These are phyloP conservation scores for Aureobasidium sp. DNA, from an alignment of 2,329 filamentous ascomycete genomes.

Conservation along the genomic window DNA sequence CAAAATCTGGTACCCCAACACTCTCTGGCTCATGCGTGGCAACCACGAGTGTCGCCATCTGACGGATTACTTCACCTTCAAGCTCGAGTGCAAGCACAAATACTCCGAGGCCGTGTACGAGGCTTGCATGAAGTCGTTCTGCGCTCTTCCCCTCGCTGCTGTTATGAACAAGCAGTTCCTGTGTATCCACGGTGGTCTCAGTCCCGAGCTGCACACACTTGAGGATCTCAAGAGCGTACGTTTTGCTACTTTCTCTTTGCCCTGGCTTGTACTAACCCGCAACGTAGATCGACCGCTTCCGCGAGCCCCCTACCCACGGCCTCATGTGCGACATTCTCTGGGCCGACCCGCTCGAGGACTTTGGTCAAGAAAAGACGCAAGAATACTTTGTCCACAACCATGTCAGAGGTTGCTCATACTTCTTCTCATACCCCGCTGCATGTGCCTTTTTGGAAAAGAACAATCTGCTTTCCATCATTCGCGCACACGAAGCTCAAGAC, in stretches of 20 bases:
- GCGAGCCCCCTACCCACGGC: slow-evolving; percentile 92
- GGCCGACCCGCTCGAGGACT: slow-evolving; percentile 96
- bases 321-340: slow-evolving; percentile 99
- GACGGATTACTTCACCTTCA: slow-evolving; percentile 99
- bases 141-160: slow-evolving; percentile 80
- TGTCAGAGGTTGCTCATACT: slow-evolving; percentile 96
- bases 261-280: not conserved
- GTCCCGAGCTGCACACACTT: slow-evolving; percentile 88
- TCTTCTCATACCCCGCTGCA: slow-evolving; percentile 96
- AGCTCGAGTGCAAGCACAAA: slow-evolving; percentile 99
- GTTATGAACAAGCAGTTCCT: slow-evolving; percentile 99
- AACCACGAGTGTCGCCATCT: slow-evolving; percentile 98
- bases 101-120: slow-evolving; percentile 96
- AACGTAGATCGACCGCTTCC: slow-evolving; percentile 83
- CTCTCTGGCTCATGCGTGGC: slow-evolving; percentile 89
- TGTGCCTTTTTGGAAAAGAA: slow-evolving; percentile 99
- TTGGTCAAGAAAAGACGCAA: slow-evolving; percentile 95
- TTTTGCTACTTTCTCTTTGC: slow-evolving; percentile 13
- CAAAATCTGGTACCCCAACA: slow-evolving; percentile 98
- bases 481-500: slow-evolving; percentile 96
- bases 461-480: slow-evolving; percentile 92
- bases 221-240: slow-evolving; percentile 84
- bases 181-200: slow-evolving; percentile 94
- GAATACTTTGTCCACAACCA: slow-evolving; percentile 98
- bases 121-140: slow-evolving; percentile 98